A percentile compares a stretch with the other conserved stretches of the same genome.
Conservation (phyloP, 495 filamentous ascomycete genomes). For the Mytilinidion resinicola region DNA sequence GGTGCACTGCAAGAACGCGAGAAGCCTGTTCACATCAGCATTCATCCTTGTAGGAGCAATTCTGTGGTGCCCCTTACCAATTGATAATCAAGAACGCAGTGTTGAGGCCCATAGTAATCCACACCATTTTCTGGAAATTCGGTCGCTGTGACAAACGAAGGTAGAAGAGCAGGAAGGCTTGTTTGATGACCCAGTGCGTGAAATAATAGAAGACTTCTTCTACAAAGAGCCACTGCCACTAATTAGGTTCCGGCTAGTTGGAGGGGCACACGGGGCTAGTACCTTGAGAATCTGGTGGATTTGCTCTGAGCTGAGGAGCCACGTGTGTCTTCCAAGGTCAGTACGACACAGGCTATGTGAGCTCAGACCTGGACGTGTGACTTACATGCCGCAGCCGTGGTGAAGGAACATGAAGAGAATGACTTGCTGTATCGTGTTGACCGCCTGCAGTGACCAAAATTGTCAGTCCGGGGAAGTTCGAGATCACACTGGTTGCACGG, state of each 20-base stretch:
- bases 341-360: not conserved
- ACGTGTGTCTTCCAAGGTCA: not conserved
- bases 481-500: not conserved
- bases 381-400: conserved; percentile 13
- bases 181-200: conserved; percentile 12
- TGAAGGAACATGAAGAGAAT: conserved; percentile 10
- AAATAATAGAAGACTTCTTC: conserved; percentile 14
- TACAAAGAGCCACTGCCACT: conserved; percentile 4
- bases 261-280: not conserved
- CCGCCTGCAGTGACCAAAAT: not conserved
- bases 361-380: not conserved
- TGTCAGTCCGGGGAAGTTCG: not conserved
- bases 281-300: not conserved
- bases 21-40: not conserved
- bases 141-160: conserved; percentile 7
- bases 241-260: not conserved
- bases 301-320: not conserved
- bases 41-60: not conserved
- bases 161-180: conserved; percentile 17
- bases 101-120: conserved; percentile 1
- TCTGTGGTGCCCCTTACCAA: not conserved
- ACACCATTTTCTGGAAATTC: conserved; percentile 2
- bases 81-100: conserved; percentile 8
- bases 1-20: conserved; percentile 10
- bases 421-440: conserved; percentile 7